Conservation (phyloP, 495 filamentous ascomycete genomes). For the Thozetella sp. region DNA sequence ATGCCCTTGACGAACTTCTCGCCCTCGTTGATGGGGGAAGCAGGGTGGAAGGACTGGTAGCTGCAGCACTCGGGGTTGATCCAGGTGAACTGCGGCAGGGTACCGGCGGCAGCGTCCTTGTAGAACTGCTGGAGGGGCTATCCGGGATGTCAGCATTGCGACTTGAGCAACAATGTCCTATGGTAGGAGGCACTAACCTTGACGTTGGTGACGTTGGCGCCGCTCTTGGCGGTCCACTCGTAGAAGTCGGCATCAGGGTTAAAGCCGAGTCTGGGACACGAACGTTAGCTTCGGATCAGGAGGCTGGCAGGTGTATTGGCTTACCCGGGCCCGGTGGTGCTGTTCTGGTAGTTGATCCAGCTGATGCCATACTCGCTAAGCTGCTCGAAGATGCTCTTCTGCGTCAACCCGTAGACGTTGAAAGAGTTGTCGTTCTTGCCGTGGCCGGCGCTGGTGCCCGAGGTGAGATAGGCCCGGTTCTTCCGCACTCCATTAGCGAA, state of each 20-base stretch:
- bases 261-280: constrained; percentile 10
- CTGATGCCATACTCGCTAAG: constrained; percentile 39
- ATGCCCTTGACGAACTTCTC: constrained; percentile 50
- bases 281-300: no score
- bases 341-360: constrained; percentile 51
- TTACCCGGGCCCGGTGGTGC: constrained; percentile 6
- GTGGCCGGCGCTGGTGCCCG: constrained; percentile 48
- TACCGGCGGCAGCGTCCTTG: constrained; percentile 42
- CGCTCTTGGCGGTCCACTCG: constrained; percentile 36
- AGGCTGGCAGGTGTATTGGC: no score
- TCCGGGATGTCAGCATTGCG: background rate
- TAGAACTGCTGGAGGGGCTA: constrained; percentile 41
- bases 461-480: constrained; percentile 46
- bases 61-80: constrained; percentile 54
- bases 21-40: constrained; percentile 43
- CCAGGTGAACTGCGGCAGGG: constrained; percentile 47
- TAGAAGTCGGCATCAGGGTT: constrained; percentile 29
- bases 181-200: background rate
- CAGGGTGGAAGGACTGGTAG: constrained; percentile 50
- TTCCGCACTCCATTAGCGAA: background rate
- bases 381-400: constrained; percentile 49
- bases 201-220: constrained; percentile 19
- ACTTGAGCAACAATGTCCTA: background rate
- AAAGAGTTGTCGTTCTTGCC: constrained; percentile 47
- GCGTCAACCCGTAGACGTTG: constrained; percentile 34